Conservation (phyloP, 768 basidiomycete species). For the Boletus subcaerulescens region DNA sequence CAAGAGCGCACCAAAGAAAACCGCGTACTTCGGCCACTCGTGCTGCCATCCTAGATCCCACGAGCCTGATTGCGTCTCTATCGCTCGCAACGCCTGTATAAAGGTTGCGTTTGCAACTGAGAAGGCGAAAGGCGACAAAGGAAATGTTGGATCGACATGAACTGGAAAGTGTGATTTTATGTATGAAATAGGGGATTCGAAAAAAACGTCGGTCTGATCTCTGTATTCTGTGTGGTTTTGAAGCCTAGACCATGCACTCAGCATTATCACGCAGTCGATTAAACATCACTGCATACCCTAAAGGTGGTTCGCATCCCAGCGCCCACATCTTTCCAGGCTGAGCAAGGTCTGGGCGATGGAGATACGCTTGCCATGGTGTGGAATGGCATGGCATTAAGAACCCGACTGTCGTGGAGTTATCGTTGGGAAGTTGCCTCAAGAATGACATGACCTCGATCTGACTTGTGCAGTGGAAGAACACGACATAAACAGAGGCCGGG, state of each 20-base stretch:
- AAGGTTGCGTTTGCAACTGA: conserved; percentile 46
- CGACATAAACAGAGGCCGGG: conserved; percentile 64
- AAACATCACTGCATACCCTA: conserved; percentile 53
- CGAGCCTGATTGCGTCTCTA: conserved; percentile 26
- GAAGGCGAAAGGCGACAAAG: conserved; percentile 54
- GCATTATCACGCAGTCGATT: conserved; percentile 1
- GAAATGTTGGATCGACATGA: conserved; percentile 59
- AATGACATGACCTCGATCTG: conserved; percentile 76
- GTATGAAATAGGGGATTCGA: conserved; percentile 64
- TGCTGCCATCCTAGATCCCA: conserved; percentile 53
- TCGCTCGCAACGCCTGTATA: conserved; percentile 19
- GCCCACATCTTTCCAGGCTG: conserved; percentile 65
- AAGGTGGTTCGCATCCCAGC: conserved; percentile 89
- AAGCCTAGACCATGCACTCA: conserved; percentile 25
- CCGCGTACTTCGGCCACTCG: conserved; percentile 78
- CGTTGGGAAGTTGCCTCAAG: conserved; percentile 51
- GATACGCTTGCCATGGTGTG: conserved; percentile 85
- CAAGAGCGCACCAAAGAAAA: conserved; percentile 82
- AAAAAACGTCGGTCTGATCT: conserved; percentile 85
- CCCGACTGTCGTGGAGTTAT: conserved; percentile 60
- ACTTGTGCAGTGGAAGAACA: conserved; percentile 74
- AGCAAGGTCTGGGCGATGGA: conserved; percentile 70
- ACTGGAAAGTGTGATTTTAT: conserved; percentile 65
- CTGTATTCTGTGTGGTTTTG: conserved; percentile 56
- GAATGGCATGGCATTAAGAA: conserved; percentile 97